Conservation (phyloP, 225 moss, liverwort and hornwort genomes). For the Bryum argenteum region DNA sequence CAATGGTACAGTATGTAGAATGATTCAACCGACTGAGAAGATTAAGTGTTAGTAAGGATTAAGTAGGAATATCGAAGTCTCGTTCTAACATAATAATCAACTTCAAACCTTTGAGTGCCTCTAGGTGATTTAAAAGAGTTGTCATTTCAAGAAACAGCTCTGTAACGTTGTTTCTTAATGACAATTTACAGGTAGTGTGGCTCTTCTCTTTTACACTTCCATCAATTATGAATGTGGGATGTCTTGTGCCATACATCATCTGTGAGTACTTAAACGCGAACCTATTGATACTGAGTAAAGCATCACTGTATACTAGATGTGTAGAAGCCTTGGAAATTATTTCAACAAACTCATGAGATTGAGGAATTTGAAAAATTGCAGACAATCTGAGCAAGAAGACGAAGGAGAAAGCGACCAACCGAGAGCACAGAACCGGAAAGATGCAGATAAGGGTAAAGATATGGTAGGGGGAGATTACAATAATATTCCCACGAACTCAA, state of each 20-base stretch:
- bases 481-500: constrained; percentile 5
- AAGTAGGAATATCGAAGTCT: no score
- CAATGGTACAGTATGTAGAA: no score
- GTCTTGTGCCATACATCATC: no score
- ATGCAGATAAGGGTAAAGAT: neutral
- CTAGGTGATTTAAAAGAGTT: no score
- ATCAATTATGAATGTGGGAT: neutral
- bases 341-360: neutral
- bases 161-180: neutral
- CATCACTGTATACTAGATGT: neutral
- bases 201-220: neutral
- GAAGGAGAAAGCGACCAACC: neutral
- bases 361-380: constrained; percentile 25
- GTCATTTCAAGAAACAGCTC: neutral
- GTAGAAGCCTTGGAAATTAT: neutral
- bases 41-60: no score
- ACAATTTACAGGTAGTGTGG: constrained; percentile 5
- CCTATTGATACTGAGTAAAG: neutral
- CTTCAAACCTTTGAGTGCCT: no score
- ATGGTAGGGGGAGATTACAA: neutral
- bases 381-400: constrained; percentile 9
- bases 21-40: no score
- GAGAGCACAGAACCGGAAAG: neutral
- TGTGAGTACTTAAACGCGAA: no score
- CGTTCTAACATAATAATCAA: no score